Evolutionary conservation across 441 rosid species (phyloP).

Genomic region (Euphorbia celastroides): DNA sequence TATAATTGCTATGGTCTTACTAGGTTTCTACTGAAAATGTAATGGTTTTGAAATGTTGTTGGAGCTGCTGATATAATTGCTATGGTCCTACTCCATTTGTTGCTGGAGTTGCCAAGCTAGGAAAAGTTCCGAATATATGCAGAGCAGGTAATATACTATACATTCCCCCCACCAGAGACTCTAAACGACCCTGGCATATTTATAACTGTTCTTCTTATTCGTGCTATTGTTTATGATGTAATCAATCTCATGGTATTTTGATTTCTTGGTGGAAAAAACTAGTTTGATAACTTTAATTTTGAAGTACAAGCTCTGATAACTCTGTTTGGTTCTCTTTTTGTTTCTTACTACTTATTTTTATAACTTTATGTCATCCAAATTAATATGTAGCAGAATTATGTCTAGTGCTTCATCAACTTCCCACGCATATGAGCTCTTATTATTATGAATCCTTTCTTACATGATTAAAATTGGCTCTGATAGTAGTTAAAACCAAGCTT

Average conservation of each 20-base stretch:
- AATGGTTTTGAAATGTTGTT: too few relatives aligned
- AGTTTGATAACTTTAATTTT: background rate
- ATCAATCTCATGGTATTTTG: background rate
- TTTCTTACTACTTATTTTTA: too few relatives aligned
- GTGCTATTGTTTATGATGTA: background rate
- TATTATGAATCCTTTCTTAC: too few relatives aligned
- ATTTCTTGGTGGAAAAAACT: background rate
- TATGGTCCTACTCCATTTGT: slow-evolving; percentile 29
- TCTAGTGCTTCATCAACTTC: too few relatives aligned
- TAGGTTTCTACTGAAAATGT: too few relatives aligned
- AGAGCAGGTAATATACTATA: slow-evolving; percentile 47
- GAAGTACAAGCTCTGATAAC: background rate
- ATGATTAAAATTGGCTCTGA: too few relatives aligned
- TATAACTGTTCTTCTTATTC: background rate
- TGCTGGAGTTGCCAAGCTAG: slow-evolving; percentile 36
- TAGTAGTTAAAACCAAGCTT: too few relatives aligned
- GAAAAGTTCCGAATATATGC: slow-evolving; percentile 39
- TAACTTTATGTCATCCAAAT: too few relatives aligned
- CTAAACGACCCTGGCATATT: background rate
- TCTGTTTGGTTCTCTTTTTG: slow-evolving; percentile 15
- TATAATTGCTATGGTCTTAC: too few relatives aligned
- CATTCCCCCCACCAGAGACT: background rate
- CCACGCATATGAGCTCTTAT: too few relatives aligned
- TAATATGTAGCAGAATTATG: too few relatives aligned
- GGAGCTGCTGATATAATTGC: too few relatives aligned